Percentiles rank a stretch among this genome's conserved stretches.
Conservation (phyloP, 2,329 filamentous ascomycete species). For the Penicillium janthinellum region DNA sequence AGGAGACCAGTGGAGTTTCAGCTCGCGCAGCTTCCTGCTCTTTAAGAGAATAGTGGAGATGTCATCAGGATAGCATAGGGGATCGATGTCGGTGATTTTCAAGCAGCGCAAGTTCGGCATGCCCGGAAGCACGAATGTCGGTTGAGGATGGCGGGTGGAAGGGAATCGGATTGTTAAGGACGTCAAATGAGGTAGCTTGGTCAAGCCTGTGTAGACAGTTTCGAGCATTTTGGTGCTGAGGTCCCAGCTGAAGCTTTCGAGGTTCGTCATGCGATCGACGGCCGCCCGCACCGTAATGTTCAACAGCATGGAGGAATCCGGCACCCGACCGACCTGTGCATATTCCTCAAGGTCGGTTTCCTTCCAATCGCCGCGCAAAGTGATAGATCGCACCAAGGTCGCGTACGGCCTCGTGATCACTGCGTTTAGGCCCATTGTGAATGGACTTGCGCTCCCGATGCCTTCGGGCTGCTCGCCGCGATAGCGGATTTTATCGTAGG, state of each 20-base stretch:
- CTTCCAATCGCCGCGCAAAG: conserved; percentile 59
- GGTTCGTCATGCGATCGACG: conserved; percentile 59
- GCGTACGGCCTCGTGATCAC: conserved; percentile 60
- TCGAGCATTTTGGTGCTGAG: conserved; percentile 62
- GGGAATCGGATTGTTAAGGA: conserved; percentile 60
- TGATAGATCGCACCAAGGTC: conserved; percentile 55
- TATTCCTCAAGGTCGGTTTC: conserved; percentile 61
- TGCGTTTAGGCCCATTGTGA: conserved; percentile 64
- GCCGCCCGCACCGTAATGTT: conserved; percentile 62
- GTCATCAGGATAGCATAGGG: conserved; percentile 66
- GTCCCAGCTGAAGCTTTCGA: conserved; percentile 62
- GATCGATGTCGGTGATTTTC: conserved; percentile 62
- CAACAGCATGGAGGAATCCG: conserved; percentile 66
- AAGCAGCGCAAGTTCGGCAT: conserved; percentile 58
- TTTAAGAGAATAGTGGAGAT: conserved; percentile 57
- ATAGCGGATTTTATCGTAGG: conserved; percentile 62
- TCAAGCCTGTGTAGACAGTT: conserved; percentile 60
- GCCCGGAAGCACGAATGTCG: conserved; percentile 57
- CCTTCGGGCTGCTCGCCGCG: conserved; percentile 60
- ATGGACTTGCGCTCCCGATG: conserved; percentile 63
- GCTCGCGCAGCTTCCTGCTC: conserved; percentile 56
- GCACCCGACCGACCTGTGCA: conserved; percentile 58
- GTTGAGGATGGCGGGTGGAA: conserved; percentile 58
- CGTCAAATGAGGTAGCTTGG: conserved; percentile 52
- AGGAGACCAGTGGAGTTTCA: conserved; percentile 63